phyloP scores from a whole-genome alignment of 2,329 filamentous ascomycete species.

The Paecilomyces formosus region DNA sequence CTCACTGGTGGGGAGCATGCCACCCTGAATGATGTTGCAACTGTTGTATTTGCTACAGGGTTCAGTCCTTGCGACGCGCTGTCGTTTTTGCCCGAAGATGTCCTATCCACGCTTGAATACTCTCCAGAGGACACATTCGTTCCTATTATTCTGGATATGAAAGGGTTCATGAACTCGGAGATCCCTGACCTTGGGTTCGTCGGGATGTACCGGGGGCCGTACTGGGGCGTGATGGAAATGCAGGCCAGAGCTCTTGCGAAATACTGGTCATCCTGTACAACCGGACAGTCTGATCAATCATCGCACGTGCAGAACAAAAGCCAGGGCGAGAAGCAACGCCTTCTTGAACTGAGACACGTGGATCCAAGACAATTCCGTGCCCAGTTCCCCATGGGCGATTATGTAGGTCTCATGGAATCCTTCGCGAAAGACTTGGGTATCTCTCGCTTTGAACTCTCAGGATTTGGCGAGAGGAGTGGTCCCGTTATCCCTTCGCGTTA shows the following conservation, averaged over 20 bases:
- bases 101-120: slow-evolving; percentile 53
- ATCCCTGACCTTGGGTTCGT: slow-evolving; percentile 67
- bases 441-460: slow-evolving; percentile 29
- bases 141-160: slow-evolving; percentile 61
- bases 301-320: slow-evolving; percentile 13
- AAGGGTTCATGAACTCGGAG: slow-evolving; percentile 54
- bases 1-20: slow-evolving; percentile 24
- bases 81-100: slow-evolving; percentile 52
- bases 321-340: slow-evolving; percentile 14
- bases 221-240: slow-evolving; percentile 85
- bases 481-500: slow-evolving; percentile 51
- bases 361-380: slow-evolving; percentile 28
- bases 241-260: slow-evolving; percentile 63
- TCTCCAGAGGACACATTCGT: slow-evolving; percentile 48
- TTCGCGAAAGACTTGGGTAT: slow-evolving; percentile 56
- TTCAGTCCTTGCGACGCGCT: slow-evolving; percentile 60
- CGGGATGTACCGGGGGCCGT: slow-evolving; percentile 76
- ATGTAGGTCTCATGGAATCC: slow-evolving; percentile 66
- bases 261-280: slow-evolving; percentile 44
- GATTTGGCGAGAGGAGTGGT: slow-evolving; percentile 27
- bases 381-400: slow-evolving; percentile 81
- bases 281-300: not conserved
- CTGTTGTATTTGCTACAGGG: slow-evolving; percentile 67
- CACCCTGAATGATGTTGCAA: slow-evolving; percentile 52
- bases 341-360: slow-evolving; percentile 14